Conservation (phyloP, 176 grass and related monocot genomes). For the Oryza australiensis region DNA sequence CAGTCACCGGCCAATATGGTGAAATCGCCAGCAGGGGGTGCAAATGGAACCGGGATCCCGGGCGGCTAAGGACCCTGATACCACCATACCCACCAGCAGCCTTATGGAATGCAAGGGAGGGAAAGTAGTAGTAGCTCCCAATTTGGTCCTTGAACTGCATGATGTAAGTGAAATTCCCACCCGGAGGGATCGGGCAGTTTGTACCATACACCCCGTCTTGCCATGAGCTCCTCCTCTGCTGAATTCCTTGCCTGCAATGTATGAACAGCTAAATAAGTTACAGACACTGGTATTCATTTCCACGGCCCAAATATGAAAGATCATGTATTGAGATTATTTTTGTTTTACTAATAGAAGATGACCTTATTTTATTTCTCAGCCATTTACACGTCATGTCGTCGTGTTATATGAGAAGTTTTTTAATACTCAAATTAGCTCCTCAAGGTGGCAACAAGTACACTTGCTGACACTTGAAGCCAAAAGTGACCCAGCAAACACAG, state of each 20-base stretch:
- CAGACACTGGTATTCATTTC: background rate
- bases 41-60: conserved; percentile 84
- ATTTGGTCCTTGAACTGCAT: conserved; percentile 98
- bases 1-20: conserved; percentile 77
- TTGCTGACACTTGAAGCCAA: background rate
- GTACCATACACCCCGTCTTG: conserved; percentile 89
- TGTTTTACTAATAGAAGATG: background rate
- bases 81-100: conserved; percentile 78
- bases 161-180: conserved; percentile 76
- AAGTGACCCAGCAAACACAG: conserved; percentile 1
- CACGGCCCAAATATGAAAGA: background rate
- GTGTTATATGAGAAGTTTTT: background rate
- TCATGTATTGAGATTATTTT: background rate
- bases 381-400: background rate
- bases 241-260: conserved; percentile 70
- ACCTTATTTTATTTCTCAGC: background rate
- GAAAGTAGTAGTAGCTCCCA: conserved; percentile 95
- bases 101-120: conserved; percentile 86
- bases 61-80: conserved; percentile 81
- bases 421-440: background rate
- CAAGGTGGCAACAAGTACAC: background rate
- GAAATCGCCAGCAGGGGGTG: conserved; percentile 75
- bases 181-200: conserved; percentile 87
- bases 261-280: background rate
- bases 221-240: conserved; percentile 94